These are phyloP conservation scores for Puccinia horiana DNA, from an alignment of 1,284 basidiomycete species.

Conservation along the genomic window DNA sequence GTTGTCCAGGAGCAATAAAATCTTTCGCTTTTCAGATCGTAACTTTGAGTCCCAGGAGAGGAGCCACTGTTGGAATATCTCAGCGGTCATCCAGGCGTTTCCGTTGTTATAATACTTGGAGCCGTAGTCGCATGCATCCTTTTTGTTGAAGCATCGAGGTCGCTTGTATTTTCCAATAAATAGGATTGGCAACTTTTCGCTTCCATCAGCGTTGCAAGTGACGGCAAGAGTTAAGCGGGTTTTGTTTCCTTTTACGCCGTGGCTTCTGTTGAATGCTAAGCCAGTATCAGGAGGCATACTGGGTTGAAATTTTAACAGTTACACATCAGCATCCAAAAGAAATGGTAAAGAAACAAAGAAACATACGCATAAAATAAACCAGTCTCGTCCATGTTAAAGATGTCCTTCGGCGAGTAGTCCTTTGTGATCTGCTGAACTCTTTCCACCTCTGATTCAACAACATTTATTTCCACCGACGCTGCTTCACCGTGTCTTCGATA, in stretches of 20 bases:
- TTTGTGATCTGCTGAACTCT: neutral
- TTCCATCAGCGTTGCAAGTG: slow-evolving; percentile 10
- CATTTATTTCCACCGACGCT: neutral
- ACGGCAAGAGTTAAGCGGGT: slow-evolving; percentile 14
- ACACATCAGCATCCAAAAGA: too few species aligned
- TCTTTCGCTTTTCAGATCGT: neutral
- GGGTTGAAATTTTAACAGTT: too few species aligned
- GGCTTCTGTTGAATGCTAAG: neutral
- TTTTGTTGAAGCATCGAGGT: neutral
- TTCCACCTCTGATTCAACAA: neutral
- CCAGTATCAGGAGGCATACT: slow-evolving; percentile 44
- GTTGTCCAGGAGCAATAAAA: slow-evolving; percentile 21
- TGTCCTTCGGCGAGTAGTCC: neutral
- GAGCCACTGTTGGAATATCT: slow-evolving; percentile 39
- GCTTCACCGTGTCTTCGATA: slow-evolving; percentile 15
- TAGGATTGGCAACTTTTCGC: neutral
- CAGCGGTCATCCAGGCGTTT: neutral
- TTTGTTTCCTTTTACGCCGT: slow-evolving; percentile 14
- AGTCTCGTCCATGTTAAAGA: slow-evolving; percentile 42
- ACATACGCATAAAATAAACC: slow-evolving; percentile 16
- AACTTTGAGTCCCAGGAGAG: neutral
- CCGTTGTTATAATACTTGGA: slow-evolving; percentile 20
- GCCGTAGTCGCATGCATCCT: neutral
- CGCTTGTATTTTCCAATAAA: slow-evolving; percentile 15
- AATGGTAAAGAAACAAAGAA: too few species aligned